Base-by-base conservation (phyloP, 192 early-diverging fungal genomes). In the Mycoemilia scoparia region DNA sequence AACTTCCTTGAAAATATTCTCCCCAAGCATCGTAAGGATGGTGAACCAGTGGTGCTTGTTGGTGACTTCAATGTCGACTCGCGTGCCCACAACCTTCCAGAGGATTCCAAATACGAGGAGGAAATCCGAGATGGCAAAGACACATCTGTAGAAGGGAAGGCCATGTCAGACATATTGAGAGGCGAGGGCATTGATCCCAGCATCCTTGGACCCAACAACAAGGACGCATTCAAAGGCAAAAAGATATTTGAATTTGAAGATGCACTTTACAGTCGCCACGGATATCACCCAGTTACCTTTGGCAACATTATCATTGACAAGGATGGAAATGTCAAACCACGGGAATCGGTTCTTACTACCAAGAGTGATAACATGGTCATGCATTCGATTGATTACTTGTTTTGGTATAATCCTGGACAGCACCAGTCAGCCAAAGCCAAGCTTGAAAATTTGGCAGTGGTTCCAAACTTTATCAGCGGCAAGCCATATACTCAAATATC, bases 281-380 rank as follows among this genome's bases (percentile, higher is more conserved):
- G 72, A 1, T 66, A 76, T 44, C 78, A 83, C 22, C 78, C 79
- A 3, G 68, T 86, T n/a, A 84, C 82, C 0, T 77, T 76, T 61
- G 78, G 74, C n/a, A 77, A 83, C 32, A 60, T 66, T 12, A 47
- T 57, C 2, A 43, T 65, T 4, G 64, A 42, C 38, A 37, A 60
- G 7, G 15, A 69, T 16, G 71, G 70, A 21, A 20, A 19, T 1
- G 54, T 42, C 29, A 43, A 39, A 21, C 72, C 76, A 1, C 54
- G 62, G 25, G 76, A 79, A 39, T 71, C 68, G 0, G 56, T 75
- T n/a, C 38, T 79, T 48, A 75, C 74, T 1, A 61, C 54, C 18
- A 35, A 21, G 20, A 48, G 56, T 21, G 69, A 73, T 21, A 57
- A 60, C 36, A 41, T 48, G 21, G 47, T 56, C 7, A 59, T 53